Evolutionary conservation across 805 yeast genomes (phyloP).

Genomic region (Candida methanosorbosa): DNA sequence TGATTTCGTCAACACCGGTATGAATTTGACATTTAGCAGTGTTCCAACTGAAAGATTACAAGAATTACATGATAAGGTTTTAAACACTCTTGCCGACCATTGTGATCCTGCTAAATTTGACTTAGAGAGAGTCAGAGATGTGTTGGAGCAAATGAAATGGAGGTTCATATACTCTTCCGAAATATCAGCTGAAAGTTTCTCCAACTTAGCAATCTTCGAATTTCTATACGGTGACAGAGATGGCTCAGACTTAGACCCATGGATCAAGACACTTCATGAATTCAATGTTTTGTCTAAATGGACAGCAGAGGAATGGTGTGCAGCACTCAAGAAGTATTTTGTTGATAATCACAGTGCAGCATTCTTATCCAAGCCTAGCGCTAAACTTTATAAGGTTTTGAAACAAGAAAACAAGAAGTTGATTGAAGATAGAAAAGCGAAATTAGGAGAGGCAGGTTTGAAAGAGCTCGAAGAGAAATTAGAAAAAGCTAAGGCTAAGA

Average conservation of each 20-base stretch:
- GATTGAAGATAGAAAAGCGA: constrained; percentile 37
- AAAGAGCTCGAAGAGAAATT: constrained; percentile 40
- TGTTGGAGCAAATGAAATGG: constrained; percentile 56
- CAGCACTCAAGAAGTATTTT: constrained; percentile 41
- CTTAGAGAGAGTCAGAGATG: constrained; percentile 53
- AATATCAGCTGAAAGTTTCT: constrained; percentile 49
- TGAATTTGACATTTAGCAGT: constrained; percentile 52
- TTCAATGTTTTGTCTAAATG: constrained; percentile 52
- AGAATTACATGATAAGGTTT: constrained; percentile 43
- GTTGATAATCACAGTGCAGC: constrained; percentile 56
- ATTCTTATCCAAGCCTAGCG: constrained; percentile 67
- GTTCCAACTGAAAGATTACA: constrained; percentile 63
- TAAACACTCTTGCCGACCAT: constrained; percentile 46
- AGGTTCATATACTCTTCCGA: constrained; percentile 55
- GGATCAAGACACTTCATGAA: constrained; percentile 49
- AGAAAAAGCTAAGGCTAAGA: constrained; percentile 52
- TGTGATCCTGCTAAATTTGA: constrained; percentile 45
- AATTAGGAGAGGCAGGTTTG: constrained; percentile 55
- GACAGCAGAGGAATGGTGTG: constrained; percentile 62
- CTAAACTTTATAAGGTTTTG: constrained; percentile 40
- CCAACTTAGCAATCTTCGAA: constrained; percentile 64
- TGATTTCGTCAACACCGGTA: constrained; percentile 56
- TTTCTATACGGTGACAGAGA: constrained; percentile 69
- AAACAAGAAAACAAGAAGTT: constrained; percentile 44
- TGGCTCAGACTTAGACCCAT: constrained; percentile 47